A percentile compares a stretch with the other conserved stretches of the same genome.
phyloP scores from a whole-genome alignment of 345 rosid species.

The Corchorus capsularis region DNA sequence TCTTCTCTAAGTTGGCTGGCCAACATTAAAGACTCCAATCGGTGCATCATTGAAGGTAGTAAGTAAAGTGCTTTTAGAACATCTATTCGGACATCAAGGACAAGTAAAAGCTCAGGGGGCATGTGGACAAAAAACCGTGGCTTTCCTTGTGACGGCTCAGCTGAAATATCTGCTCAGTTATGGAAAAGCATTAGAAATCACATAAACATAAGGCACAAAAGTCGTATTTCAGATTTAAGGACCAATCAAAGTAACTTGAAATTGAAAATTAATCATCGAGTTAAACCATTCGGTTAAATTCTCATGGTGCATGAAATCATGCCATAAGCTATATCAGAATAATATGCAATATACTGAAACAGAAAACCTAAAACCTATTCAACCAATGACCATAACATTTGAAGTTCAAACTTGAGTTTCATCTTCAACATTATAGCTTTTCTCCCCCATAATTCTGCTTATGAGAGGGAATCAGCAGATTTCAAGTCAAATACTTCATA shows the following conservation, averaged over 20 bases:
- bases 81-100: conserved; percentile 45
- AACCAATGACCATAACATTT: neutral
- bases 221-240: conserved; percentile 6
- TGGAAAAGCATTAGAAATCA: conserved; percentile 23
- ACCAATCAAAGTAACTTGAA: neutral
- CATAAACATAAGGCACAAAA: neutral
- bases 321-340: neutral
- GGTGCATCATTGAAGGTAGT: conserved; percentile 83
- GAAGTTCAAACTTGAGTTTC: neutral
- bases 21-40: conserved; percentile 77
- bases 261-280: neutral
- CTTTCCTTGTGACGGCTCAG: conserved; percentile 42
- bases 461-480: neutral
- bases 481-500: neutral
- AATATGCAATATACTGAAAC: neutral
- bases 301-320: neutral
- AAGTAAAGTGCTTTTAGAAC: conserved; percentile 65
- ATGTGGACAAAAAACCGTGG: conserved; percentile 55
- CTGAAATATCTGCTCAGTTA: conserved; percentile 41
- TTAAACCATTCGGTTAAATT: neutral
- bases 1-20: conserved; percentile 93
- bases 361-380: neutral
- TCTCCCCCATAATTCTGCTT: neutral
- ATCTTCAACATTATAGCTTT: neutral
- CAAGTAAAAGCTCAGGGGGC: conserved; percentile 86